Base-by-base conservation (phyloP, 805 yeast genomes). In the Metschnikowia vanudenii region DNA sequence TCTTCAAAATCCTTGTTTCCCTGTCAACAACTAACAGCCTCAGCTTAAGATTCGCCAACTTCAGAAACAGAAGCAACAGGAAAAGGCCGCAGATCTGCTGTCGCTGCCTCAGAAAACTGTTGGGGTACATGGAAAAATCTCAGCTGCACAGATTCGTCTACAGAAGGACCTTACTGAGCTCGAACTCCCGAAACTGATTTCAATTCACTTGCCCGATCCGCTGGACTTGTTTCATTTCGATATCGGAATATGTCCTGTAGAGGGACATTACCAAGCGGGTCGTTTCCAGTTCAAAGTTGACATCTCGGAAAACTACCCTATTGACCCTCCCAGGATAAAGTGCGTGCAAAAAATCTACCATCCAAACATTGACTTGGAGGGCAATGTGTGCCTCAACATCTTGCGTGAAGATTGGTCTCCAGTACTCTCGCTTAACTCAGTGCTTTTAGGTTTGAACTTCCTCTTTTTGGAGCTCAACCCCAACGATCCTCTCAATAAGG, bases 341-440 rank as follows among this genome's bases (percentile, higher is more conserved):
- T 85, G 95, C 57, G 43, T 73, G 26, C 78, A 82, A 43, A 82
- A 76, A 59, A 87, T 92, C 4, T 92, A 86, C 67, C 99, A 92
- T 62, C 99, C 99, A 11, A 92, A 92, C 60, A 92, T 92, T 53
- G 97, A 92, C 62, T 62, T 80, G 17, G 85, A 87, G 37, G 98
- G 98, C 0, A 92, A 90, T 60, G 87, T 92, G 5, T 92, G 99
- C 61, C 74, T 92, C 50, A 92, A 92, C 61, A 91, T 92, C 30
- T 72, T 92, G 49, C 73, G 98, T 55, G 96, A 91, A 63, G 98
- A 92, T 63, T 92, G 99, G 99, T 82, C 90, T 24, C 98, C 99
- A 0, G 96, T 90, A 0, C 72, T 92, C 54, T 87, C 85, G 48
- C 69, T 92, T 59, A 88, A 86, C 61, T 76, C 91, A 4, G 82